These are phyloP conservation scores for Scolecobasidium constrictum DNA, from an alignment of 2,329 filamentous ascomycete genomes.

Conservation along the genomic window DNA sequence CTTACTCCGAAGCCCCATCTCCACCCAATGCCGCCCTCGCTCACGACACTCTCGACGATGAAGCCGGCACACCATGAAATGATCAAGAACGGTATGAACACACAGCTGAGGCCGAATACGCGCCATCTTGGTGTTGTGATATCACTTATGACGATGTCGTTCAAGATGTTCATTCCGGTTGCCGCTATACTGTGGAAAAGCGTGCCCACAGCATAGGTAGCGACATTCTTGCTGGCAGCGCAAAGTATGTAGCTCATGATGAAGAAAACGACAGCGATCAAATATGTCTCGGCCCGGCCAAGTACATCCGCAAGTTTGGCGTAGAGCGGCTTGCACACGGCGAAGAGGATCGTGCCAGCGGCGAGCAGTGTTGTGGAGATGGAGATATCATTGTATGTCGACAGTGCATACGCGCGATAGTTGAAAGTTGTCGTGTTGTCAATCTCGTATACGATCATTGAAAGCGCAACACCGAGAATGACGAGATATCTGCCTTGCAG, in stretches of 20 bases:
- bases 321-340: conserved; percentile 29
- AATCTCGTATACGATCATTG: not conserved
- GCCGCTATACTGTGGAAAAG: conserved; percentile 27
- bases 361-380: conserved; percentile 25
- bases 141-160: conserved; percentile 32
- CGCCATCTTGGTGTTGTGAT: conserved; percentile 30
- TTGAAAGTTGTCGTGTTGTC: conserved; percentile 15
- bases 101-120: conserved; percentile 27
- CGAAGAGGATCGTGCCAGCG: conserved; percentile 27
- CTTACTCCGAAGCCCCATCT: conserved; percentile 32
- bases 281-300: conserved; percentile 28
- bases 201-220: conserved; percentile 26
- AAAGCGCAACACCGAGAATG: not conserved
- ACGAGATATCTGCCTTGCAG: not conserved
- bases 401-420: conserved; percentile 31
- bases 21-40: conserved; percentile 29
- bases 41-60: conserved; percentile 29
- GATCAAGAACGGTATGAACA: conserved; percentile 30
- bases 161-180: conserved; percentile 29
- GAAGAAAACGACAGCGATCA: conserved; percentile 23
- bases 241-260: conserved; percentile 28
- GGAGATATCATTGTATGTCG: conserved; percentile 26
- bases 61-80: conserved; percentile 30
- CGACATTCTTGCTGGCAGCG: conserved; percentile 24
- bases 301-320: conserved; percentile 33